Base-by-base conservation (phyloP, 208 protist genomes). In the Leishmania turanica region DNA sequence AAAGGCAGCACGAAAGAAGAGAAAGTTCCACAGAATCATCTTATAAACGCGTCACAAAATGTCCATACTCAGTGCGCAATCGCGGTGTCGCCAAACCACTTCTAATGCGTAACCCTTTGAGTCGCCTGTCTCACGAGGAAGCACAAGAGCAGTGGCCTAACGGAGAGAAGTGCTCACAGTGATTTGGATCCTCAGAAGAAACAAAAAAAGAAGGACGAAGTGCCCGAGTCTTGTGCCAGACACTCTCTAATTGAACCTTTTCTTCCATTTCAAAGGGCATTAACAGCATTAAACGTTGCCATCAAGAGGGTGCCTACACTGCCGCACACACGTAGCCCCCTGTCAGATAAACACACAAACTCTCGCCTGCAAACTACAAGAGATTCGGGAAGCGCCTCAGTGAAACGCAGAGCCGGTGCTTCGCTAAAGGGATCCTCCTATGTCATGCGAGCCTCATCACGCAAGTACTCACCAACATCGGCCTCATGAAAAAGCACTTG, bases 391-490 rank as follows among this genome's bases (percentile, higher is more conserved):
- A 37, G 13, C 37, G 5, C 15, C 27, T 47, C 4, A 53, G 42
- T 72, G 8, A 24, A 72, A 34, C 68, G n/a, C 68, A 72, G 68
- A 31, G 65, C 37, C 5, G 6, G 8, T n/a, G 40, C 56, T 17
- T 34, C 13, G 75, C 40, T 21, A 47, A 69, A 21, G 19, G 8
- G 75, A 19, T 49, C 54, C 54, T 21, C 49, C 42, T 94, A 98
- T 81, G 95, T 98, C 79, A 98, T 86, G 27, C 88, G 81, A n/a
- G 98, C 98, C 92, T 99, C 99, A 72, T 99, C 93, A 54, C 99
- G 90, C 24, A 99, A 87, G 92, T 99, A 99, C 89, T 99, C 98
- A 81, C 99, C 99, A 72, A 99, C 91, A 96, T 99, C 99, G 3
- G 97, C 97, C 86, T 99, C 98, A 81, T 99, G 98, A 85, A 99